phyloP scores from a whole-genome alignment of 2,329 filamentous ascomycete genomes.

The Talaromyces sp. region DNA sequence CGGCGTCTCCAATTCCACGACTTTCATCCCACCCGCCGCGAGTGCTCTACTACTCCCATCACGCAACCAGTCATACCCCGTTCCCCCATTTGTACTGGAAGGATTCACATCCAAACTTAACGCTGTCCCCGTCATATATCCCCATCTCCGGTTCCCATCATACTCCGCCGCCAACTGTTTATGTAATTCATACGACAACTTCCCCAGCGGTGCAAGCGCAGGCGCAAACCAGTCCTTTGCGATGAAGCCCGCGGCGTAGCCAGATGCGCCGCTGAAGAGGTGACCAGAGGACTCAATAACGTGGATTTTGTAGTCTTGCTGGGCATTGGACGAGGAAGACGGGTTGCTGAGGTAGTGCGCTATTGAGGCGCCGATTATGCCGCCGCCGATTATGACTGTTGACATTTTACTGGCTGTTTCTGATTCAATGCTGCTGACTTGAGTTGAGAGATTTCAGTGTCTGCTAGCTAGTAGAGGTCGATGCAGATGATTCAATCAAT shows the following conservation, averaged over 20 bases:
- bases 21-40: conserved; percentile 43
- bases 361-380: conserved; percentile 67
- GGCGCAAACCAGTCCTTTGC: conserved; percentile 69
- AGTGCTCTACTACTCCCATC: conserved; percentile 62
- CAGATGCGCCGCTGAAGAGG: conserved; percentile 71
- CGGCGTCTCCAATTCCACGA: conserved; percentile 39
- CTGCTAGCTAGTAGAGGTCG: background rate
- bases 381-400: conserved; percentile 66
- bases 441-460: background rate
- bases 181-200: conserved; percentile 68
- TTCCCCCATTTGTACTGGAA: conserved; percentile 37
- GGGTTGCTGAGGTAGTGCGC: conserved; percentile 65
- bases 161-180: conserved; percentile 59
- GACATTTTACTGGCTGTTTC: conserved; percentile 34
- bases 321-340: conserved; percentile 27
- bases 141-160: conserved; percentile 58
- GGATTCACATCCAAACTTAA: conserved; percentile 51
- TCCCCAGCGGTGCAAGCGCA: conserved; percentile 57
- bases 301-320: conserved; percentile 46
- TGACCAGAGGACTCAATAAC: conserved; percentile 56
- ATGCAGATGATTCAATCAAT: background rate
- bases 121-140: conserved; percentile 58
- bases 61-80: conserved; percentile 63
- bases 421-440: background rate
- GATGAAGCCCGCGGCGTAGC: conserved; percentile 70